Percentiles rank a stretch among this genome's conserved stretches.
Conservation (phyloP, 768 basidiomycete genomes). For the Boletus tylopilopsis region DNA sequence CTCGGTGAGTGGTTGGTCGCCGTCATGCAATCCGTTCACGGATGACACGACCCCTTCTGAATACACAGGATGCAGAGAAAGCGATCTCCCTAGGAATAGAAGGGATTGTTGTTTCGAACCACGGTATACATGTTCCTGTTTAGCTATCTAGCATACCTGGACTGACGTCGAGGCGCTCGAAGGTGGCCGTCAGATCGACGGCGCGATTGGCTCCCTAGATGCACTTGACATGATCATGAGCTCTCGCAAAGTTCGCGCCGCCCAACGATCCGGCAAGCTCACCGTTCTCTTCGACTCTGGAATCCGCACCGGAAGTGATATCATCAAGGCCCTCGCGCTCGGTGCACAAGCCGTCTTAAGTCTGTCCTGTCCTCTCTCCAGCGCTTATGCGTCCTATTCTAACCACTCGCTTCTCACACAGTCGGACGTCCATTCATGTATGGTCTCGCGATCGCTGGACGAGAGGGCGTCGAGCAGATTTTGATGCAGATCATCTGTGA, state of each 20-base stretch:
- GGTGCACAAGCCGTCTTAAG: conserved; percentile 80
- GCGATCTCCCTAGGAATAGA: conserved; percentile 42
- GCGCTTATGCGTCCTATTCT: background rate
- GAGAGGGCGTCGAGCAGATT: conserved; percentile 73
- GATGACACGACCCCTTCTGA: background rate
- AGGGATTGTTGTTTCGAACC: conserved; percentile 47
- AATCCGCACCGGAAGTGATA: conserved; percentile 78
- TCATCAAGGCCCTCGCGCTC: conserved; percentile 80
- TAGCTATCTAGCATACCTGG: background rate
- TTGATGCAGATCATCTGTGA: conserved; percentile 66
- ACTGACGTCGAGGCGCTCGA: background rate
- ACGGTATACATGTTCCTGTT: conserved; percentile 20
- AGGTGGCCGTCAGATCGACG: conserved; percentile 81
- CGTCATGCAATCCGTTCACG: background rate
- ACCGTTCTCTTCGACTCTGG: conserved; percentile 71
- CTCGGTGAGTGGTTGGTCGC: conserved; percentile 39
- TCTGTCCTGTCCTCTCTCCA: conserved; percentile 36
- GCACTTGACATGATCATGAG: conserved; percentile 68
- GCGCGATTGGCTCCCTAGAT: conserved; percentile 70
- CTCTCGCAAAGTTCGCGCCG: conserved; percentile 53
- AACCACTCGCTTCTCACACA: conserved; percentile 18
- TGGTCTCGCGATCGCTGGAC: conserved; percentile 64
- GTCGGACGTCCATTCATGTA: conserved; percentile 77
- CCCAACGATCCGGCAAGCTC: conserved; percentile 58
- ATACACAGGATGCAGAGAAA: conserved; percentile 44